Conservation (phyloP, 1,284 basidiomycete species). For the Ganoderma sinense region DNA sequence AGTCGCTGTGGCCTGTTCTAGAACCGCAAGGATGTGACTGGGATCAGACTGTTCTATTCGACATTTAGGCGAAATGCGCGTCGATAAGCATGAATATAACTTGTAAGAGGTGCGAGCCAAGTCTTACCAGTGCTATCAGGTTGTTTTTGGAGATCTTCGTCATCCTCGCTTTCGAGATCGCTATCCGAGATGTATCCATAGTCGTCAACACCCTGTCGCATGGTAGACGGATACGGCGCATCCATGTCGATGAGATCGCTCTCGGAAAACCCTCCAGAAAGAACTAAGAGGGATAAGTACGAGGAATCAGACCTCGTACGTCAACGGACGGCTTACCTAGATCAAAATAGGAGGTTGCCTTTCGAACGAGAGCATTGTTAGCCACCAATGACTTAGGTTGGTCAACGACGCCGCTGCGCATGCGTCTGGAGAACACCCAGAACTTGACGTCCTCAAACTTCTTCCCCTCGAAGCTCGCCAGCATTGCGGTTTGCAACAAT, state of each 20-base stretch:
- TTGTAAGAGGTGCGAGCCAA: neutral
- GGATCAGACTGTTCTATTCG: neutral
- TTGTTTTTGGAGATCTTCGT: neutral
- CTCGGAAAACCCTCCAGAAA: slow-evolving; percentile 26
- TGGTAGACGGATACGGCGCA: slow-evolving; percentile 19
- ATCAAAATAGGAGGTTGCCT: slow-evolving; percentile 20
- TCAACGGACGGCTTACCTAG: slow-evolving; percentile 4
- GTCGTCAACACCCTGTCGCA: neutral
- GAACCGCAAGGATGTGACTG: neutral
- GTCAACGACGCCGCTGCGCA: neutral
- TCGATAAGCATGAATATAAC: neutral
- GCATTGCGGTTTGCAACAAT: neutral
- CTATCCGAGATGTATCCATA: slow-evolving; percentile 36
- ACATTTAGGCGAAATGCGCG: neutral
- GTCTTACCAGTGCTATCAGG: neutral
- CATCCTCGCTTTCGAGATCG: slow-evolving; percentile 34
- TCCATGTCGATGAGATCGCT: slow-evolving; percentile 20
- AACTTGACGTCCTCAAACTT: slow-evolving; percentile 24
- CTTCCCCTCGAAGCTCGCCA: slow-evolving; percentile 8
- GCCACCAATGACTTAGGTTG: slow-evolving; percentile 10
- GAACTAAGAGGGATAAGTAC: neutral
- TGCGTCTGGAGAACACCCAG: slow-evolving; percentile 17
- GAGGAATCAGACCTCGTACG: neutral
- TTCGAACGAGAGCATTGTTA: slow-evolving; percentile 18
- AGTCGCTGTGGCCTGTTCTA: neutral